Evolutionary conservation across 1,139 yeast genomes (phyloP), one percentile per base, ranked within the genome.

Genomic region (Protomyces gravidus): DNA sequence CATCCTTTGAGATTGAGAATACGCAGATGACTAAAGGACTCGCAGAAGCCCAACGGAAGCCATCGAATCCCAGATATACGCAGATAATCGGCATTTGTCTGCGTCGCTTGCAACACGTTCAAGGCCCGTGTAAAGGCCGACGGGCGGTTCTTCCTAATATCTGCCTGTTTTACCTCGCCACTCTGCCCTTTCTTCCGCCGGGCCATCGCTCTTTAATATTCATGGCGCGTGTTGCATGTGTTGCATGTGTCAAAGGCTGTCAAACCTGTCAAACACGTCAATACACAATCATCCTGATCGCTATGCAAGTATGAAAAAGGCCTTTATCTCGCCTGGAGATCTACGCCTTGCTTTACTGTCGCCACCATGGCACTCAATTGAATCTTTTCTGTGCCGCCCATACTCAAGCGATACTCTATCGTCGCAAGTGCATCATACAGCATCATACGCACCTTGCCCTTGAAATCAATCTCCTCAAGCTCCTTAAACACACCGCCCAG

Each of bases 301-400:
- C 32, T 28, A 1, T 28, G 13, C 13, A 28, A 13, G 13, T 1
- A 28, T 36, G 40, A 15, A 36, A 28, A 9, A 13, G 17, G 5
- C 3, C 3, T 1, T 40, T 39, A 52, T 48, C 30, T 47, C 15
- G 60, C 71, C 58, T 69, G 72, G 39, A 69, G 62, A 50, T 72
- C 76, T 66, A 75, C 64, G 2, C 86, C 84, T 27, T 75, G 76
- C 71, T 90, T 90, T 46, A 92, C 83, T 9, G 85, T 89, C 0
- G 96, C 97, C 62, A 94, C 86, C 60, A 88, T 83, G 1, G 97
- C 97, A 68, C 94, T 86, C 51, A 89, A 80, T 69, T 92, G 97
- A 45, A 94, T 81, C 70, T 84, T 85, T 64, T 90, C 97, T 68
- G 84, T 87, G 1, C 98, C 97, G 9, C 98, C 99, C 69, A 81